phyloP scores from a whole-genome alignment of 768 basidiomycete genomes.

The Mycena galericulata region DNA sequence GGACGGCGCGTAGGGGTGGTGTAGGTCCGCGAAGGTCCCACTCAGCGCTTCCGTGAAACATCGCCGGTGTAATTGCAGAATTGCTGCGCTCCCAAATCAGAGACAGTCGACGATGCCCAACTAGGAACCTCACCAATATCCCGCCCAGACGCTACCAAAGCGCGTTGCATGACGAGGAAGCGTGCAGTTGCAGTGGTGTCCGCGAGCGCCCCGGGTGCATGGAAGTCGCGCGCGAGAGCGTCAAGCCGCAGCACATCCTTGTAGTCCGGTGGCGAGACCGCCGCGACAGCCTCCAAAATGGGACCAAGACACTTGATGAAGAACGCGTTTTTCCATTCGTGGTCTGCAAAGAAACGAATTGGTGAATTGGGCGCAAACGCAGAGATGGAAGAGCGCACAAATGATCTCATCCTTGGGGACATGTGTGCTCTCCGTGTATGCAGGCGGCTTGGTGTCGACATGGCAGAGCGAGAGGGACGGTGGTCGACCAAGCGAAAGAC shows the following conservation, averaged over 20 bases:
- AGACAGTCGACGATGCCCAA: background rate
- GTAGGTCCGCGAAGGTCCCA: slow-evolving; percentile 60
- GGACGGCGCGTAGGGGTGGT: slow-evolving; percentile 74
- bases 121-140: slow-evolving; percentile 64
- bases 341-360: slow-evolving; percentile 57
- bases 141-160: slow-evolving; percentile 67
- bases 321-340: slow-evolving; percentile 79
- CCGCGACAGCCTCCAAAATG: slow-evolving; percentile 68
- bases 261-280: slow-evolving; percentile 66
- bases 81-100: slow-evolving; percentile 51
- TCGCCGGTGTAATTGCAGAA: slow-evolving; percentile 75
- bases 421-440: slow-evolving; percentile 38
- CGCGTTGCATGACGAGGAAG: slow-evolving; percentile 74
- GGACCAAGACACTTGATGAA: slow-evolving; percentile 73
- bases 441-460: slow-evolving; percentile 71
- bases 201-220: slow-evolving; percentile 62
- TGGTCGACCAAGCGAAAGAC: slow-evolving; percentile 77
- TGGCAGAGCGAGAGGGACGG: slow-evolving; percentile 75
- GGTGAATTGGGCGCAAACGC: background rate
- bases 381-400: slow-evolving; percentile 52
- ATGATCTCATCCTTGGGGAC: slow-evolving; percentile 63
- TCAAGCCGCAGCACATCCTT: slow-evolving; percentile 65
- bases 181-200: slow-evolving; percentile 54
- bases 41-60: slow-evolving; percentile 78
- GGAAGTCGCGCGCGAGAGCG: slow-evolving; percentile 65